Percentiles rank a stretch among this genome's conserved stretches.
These are phyloP conservation scores for Silybum marianum DNA, from an alignment of 129 eudicot genomes.

Conservation along the genomic window DNA sequence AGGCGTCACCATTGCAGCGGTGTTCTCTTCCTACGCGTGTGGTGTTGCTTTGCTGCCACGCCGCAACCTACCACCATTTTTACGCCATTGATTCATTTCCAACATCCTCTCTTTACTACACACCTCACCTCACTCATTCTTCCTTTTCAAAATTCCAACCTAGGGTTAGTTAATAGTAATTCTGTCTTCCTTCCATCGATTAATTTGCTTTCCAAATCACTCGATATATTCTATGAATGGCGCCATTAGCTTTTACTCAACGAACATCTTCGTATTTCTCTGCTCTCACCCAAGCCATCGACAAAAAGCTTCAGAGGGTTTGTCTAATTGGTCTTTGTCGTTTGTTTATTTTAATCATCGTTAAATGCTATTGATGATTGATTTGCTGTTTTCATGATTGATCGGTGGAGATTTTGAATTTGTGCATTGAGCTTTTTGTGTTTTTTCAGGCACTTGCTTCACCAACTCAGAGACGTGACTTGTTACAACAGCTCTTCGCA, in stretches of 20 bases:
- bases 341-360: not conserved
- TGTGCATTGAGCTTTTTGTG: conserved; percentile 1
- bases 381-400: not conserved
- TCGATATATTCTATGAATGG: conserved; percentile 14
- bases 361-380: not conserved
- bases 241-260: conserved; percentile 40
- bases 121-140: not conserved
- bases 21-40: conserved; percentile 19
- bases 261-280: conserved; percentile 69
- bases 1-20: conserved; percentile 10
- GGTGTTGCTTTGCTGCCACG: conserved; percentile 27
- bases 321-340: not conserved
- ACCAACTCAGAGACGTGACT: conserved; percentile 71
- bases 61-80: conserved; percentile 1
- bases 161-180: not conserved
- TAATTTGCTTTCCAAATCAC: not conserved
- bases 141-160: not conserved
- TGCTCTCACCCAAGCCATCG: conserved; percentile 74
- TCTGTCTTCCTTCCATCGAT: not conserved
- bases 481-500: conserved; percentile 78
- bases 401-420: not conserved
- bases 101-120: not conserved
- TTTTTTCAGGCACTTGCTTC: conserved; percentile 69
- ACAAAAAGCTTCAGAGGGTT: conserved; percentile 73
- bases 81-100: conserved; percentile 18